phyloP scores from a whole-genome alignment of 345 rosid species.

The Mallotus nudiflorus region DNA sequence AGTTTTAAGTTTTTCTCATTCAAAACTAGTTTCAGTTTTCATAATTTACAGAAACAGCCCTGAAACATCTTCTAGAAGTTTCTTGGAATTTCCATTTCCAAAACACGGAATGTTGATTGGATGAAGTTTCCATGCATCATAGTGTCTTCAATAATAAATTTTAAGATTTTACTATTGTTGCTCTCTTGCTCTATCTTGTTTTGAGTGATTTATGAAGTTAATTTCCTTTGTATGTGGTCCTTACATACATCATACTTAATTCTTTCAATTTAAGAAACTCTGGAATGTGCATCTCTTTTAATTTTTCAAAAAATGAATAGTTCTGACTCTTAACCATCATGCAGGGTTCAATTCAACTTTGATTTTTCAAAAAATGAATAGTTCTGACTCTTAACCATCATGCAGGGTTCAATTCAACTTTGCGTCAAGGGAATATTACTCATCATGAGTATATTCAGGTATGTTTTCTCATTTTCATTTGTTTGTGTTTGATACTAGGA shows the following conservation, averaged over 20 bases:
- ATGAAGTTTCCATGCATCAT: too few species aligned
- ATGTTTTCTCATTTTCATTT: constrained; percentile 4
- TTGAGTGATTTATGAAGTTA: not conserved
- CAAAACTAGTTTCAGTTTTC: too few species aligned
- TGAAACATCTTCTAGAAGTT: too few species aligned
- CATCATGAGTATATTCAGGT: constrained; percentile 99
- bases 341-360: not conserved
- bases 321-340: too few species aligned
- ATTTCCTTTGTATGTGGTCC: not conserved
- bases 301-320: too few species aligned
- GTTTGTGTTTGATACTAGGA: not conserved
- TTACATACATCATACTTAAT: not conserved
- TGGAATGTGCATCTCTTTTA: not conserved
- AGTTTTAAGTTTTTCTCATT: too few species aligned
- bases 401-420: constrained; percentile 90
- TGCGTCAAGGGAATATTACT: constrained; percentile 96
- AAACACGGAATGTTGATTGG: too few species aligned
- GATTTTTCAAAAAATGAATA: not conserved
- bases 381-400: not conserved
- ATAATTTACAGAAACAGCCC: too few species aligned
- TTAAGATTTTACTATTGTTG: too few species aligned
- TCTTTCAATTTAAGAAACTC: not conserved
- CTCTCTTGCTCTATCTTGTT: too few species aligned
- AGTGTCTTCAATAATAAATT: too few species aligned
- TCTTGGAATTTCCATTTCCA: too few species aligned